Evolutionary conservation across 2,329 filamentous ascomycete species (phyloP).

Genomic region (Paracoccidioides lutzii): DNA sequence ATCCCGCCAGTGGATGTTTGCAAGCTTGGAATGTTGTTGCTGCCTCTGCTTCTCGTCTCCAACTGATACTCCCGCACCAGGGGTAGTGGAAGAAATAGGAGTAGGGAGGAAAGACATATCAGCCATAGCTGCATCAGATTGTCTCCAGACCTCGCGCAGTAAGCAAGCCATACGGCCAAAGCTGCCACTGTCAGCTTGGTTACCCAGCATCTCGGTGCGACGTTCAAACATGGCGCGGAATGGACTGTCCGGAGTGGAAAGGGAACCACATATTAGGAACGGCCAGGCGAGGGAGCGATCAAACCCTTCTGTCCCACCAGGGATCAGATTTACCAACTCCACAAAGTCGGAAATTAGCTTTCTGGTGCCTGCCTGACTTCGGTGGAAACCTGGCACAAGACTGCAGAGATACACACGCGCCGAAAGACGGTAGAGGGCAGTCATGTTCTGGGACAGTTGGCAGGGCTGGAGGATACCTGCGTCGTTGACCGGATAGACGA

Average conservation of each 20-base stretch:
- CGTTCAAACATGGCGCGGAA: slow-evolving; percentile 72
- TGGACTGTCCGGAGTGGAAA: slow-evolving; percentile 55
- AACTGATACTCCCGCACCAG: neutral
- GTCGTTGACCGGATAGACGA: slow-evolving; percentile 45
- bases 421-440: slow-evolving; percentile 76
- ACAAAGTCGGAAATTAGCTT: slow-evolving; percentile 68
- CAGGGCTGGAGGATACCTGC: slow-evolving; percentile 68
- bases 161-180: slow-evolving; percentile 73
- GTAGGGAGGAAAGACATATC: slow-evolving; percentile 2
- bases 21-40: slow-evolving; percentile 8
- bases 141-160: slow-evolving; percentile 67
- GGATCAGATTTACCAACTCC: slow-evolving; percentile 66
- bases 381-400: slow-evolving; percentile 76
- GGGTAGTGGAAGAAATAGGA: slow-evolving; percentile 1
- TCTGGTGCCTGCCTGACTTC: slow-evolving; percentile 58
- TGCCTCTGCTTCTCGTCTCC: slow-evolving; percentile 1
- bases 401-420: slow-evolving; percentile 96
- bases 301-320: slow-evolving; percentile 66
- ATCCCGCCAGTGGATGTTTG: slow-evolving; percentile 72
- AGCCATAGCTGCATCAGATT: slow-evolving; percentile 47
- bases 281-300: slow-evolving; percentile 91
- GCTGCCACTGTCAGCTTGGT: slow-evolving; percentile 65
- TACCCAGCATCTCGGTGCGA: slow-evolving; percentile 60
- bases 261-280: slow-evolving; percentile 71
- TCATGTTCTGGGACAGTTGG: slow-evolving; percentile 79